A percentile compares a stretch with the other conserved stretches of the same genome.
Evolutionary conservation across 805 yeast genomes (phyloP).

Genomic region (Osmozyma mogii): DNA sequence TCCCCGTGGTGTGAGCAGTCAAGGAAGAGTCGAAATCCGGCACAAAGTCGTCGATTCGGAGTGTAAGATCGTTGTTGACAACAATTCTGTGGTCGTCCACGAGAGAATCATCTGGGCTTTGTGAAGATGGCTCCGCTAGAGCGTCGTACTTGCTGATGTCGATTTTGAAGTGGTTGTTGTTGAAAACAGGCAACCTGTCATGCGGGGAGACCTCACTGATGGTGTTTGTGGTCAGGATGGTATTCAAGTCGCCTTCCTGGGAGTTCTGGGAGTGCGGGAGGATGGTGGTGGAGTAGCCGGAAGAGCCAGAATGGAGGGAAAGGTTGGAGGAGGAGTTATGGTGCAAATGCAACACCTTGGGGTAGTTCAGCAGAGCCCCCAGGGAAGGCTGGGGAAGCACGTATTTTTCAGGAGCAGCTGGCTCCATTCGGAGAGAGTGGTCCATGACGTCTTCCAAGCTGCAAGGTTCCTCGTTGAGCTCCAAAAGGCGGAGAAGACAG

Average conservation of each 20-base stretch:
- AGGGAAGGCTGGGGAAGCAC: no score
- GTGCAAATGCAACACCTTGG: background rate
- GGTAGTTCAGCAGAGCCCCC: no score
- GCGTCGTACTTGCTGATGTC: conserved; percentile 30
- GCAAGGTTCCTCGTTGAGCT: conserved; percentile 35
- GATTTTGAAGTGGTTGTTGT: conserved; percentile 27
- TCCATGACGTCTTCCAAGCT: conserved; percentile 52
- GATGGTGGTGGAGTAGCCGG: no score
- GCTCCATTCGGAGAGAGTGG: conserved; percentile 57
- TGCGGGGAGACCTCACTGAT: conserved; percentile 12
- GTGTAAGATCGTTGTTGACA: background rate
- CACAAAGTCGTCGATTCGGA: background rate
- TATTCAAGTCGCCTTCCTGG: no score
- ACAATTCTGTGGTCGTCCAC: background rate
- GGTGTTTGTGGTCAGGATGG: background rate
- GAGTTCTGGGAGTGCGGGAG: no score
- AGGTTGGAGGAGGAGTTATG: background rate
- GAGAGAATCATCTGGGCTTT: background rate
- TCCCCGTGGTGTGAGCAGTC: background rate
- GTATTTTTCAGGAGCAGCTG: conserved; percentile 40
- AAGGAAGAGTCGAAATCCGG: conserved; percentile 4
- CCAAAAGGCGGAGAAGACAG: conserved; percentile 41
- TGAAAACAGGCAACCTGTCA: conserved; percentile 26
- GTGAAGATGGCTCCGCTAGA: conserved; percentile 4
- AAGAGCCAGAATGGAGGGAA: no score